Evolutionary conservation across 2,329 filamentous ascomycete species (phyloP).

Genomic region (Hypoxylon sp.): DNA sequence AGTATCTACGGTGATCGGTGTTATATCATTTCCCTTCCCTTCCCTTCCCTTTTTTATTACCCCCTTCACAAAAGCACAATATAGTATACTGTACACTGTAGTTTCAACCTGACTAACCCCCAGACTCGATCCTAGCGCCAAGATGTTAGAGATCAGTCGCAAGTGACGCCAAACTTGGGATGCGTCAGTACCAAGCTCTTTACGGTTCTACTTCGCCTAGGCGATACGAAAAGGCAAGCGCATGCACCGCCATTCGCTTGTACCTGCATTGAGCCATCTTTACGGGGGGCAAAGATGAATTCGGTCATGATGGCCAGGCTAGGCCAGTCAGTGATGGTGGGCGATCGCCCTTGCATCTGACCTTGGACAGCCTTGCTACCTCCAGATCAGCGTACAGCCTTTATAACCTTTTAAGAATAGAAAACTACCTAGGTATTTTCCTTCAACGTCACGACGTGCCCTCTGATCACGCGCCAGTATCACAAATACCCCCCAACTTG

Average conservation of each 20-base stretch:
- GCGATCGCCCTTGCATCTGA: slow-evolving; percentile 23
- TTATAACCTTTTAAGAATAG: slow-evolving; percentile 31
- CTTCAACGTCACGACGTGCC: slow-evolving; percentile 4
- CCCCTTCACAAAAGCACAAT: not conserved
- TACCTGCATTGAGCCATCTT: not conserved
- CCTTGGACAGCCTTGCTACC: slow-evolving; percentile 19
- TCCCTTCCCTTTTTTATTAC: not conserved
- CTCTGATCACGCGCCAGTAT: slow-evolving; percentile 43
- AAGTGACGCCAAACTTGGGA: slow-evolving; percentile 21
- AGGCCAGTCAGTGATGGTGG: not conserved
- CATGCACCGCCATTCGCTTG: slow-evolving; percentile 24
- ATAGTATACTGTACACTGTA: not conserved
- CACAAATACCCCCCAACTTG: slow-evolving; percentile 30
- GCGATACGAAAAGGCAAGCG: slow-evolving; percentile 13
- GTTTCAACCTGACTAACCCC: slow-evolving; percentile 16
- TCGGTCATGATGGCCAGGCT: slow-evolving; percentile 15
- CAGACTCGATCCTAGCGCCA: slow-evolving; percentile 27
- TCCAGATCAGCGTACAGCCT: slow-evolving; percentile 1
- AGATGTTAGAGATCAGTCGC: slow-evolving; percentile 39
- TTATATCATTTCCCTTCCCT: not conserved
- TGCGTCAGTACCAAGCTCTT: slow-evolving; percentile 21
- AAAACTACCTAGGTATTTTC: slow-evolving; percentile 28
- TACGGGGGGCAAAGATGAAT: slow-evolving; percentile 10
- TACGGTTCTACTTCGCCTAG: not conserved
- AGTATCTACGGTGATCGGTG: not conserved